These are phyloP conservation scores for Miamiensis avidus DNA, from an alignment of 169 alveolate genomes.

Conservation along the genomic window DNA sequence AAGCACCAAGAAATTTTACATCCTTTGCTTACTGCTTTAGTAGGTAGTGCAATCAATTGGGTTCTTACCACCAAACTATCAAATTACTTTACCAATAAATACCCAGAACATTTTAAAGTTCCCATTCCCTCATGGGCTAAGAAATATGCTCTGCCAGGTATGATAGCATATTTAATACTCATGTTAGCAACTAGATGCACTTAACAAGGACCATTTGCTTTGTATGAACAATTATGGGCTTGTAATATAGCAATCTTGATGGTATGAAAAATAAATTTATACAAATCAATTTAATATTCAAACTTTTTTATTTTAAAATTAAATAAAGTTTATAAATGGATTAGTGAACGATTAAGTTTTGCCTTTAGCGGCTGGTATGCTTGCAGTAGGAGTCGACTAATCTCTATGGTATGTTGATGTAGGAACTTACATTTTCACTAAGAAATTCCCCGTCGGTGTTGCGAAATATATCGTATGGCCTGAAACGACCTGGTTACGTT, in stretches of 20 bases:
- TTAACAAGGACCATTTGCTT: conserved; percentile 19
- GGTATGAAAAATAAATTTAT: neutral
- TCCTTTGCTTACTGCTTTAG: neutral
- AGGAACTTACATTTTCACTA: conserved; percentile 14
- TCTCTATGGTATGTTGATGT: conserved; percentile 51
- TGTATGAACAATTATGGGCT: conserved; percentile 56
- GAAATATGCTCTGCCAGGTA: conserved; percentile 2
- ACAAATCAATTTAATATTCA: no score
- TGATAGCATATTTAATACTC: conserved; percentile 5
- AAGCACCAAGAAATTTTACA: neutral
- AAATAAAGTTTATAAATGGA: conserved; percentile 15
- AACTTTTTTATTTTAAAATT: no score
- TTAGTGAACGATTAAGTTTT: conserved; percentile 23
- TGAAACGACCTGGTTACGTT: conserved; percentile 40
- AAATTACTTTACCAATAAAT: neutral
- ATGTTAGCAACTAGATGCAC: conserved; percentile 6
- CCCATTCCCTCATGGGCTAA: neutral
- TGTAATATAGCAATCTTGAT: conserved; percentile 48
- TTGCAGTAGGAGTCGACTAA: conserved; percentile 41
- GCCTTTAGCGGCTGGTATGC: conserved; percentile 40
- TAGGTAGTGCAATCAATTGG: neutral
- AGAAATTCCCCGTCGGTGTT: conserved; percentile 44
- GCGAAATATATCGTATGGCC: conserved; percentile 60
- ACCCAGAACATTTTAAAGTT: conserved; percentile 4
- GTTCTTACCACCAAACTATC: conserved; percentile 2